Base-by-base conservation (phyloP, 768 basidiomycete species). In the Suillus occidentalis region DNA sequence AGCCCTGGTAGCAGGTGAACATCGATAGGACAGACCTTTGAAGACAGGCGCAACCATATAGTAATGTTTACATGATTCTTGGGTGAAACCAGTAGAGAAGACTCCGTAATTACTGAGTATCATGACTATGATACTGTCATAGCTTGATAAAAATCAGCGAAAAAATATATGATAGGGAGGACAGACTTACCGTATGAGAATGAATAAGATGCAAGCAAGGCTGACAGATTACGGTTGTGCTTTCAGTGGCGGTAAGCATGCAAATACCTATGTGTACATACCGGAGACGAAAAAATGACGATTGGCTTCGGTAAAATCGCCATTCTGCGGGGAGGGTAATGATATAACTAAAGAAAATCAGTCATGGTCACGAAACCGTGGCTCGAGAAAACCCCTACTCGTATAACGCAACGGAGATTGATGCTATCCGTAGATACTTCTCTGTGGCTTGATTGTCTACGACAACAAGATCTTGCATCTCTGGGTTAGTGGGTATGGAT, bases 61-160 rank as follows among this genome's bases (percentile, higher is more conserved):
- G 71, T 84, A 90, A 6, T 69, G 75, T 2, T 65, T 56, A 74
- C 89, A 91, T 25, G 77, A 70, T 20, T 71, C 71, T 8, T 64
- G n/a, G 2, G 85, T 83, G 69, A 89, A 90, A 14, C 73, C 58
- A 18, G 71, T 70, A 64, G 80, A 80, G 71, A 90, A 89, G 70
- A 86, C 88, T 12, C 87, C 87, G 65, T 84, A 80, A 71, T 83
- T 88, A 67, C 83, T 85, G 60, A 87, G 61, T 9, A 79, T 73
- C 66, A 89, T 77, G 50, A 80, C 78, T 2, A 78, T n/a, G 37
- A 88, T 77, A 71, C 85, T 87, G 47, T 69, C 60, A 71, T 76
- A 76, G 37, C 75, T 77, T 61, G 20, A n/a, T 53, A 5, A 25
- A 42, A 55, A 4, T 12, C 5, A 16, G 56, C 1, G 7, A 57